A percentile compares a stretch with the other conserved stretches of the same genome.
phyloP scores from a whole-genome alignment of 192 early-diverging fungal genomes.

The Podila minutissima region DNA sequence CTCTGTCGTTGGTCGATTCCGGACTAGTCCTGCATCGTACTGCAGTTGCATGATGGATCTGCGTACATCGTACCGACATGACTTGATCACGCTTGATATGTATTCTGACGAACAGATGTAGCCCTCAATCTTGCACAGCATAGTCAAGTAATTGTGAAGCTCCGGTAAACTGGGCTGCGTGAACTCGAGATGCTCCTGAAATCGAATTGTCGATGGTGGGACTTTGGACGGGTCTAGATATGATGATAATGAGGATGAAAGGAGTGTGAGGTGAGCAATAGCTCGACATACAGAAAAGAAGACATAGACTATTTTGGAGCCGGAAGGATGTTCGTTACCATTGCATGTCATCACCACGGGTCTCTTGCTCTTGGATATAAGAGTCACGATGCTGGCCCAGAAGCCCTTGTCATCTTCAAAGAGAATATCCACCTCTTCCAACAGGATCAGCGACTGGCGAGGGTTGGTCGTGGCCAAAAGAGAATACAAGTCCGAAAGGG shows the following conservation, averaged over 20 bases:
- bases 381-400: conserved; percentile 73
- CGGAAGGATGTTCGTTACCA: conserved; percentile 34
- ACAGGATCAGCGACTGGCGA: conserved; percentile 75
- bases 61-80: conserved; percentile 25
- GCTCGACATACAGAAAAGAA: no score
- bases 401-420: conserved; percentile 86
- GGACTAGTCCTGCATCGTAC: conserved; percentile 33
- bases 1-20: neutral
- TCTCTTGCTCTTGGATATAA: conserved; percentile 76
- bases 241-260: neutral
- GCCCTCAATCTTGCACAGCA: conserved; percentile 37
- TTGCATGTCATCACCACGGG: conserved; percentile 89
- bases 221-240: conserved; percentile 36
- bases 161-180: conserved; percentile 19
- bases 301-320: neutral
- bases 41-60: conserved; percentile 46
- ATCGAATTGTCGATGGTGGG: conserved; percentile 15
- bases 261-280: neutral
- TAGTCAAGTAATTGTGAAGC: conserved; percentile 20
- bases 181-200: conserved; percentile 50
- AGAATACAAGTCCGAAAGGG: conserved; percentile 44
- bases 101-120: conserved; percentile 45
- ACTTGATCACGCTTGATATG: conserved; percentile 17
- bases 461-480: conserved; percentile 41
- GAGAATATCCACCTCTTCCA: conserved; percentile 86